phyloP scores from a whole-genome alignment of 192 early-diverging fungal species.

The Backusella liffmaniae region DNA sequence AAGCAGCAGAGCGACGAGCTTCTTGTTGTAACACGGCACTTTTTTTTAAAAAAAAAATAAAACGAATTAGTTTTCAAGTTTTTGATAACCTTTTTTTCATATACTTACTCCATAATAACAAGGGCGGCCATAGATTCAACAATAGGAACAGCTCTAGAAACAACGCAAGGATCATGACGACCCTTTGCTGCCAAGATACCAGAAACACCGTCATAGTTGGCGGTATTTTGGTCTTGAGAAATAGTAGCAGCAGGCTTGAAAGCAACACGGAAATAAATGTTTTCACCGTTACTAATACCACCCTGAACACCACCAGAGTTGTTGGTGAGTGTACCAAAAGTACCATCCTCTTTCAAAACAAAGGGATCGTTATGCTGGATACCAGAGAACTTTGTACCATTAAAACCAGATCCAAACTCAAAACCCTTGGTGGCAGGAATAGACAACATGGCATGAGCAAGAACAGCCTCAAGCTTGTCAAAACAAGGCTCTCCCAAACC shows the following conservation, averaged over 20 bases:
- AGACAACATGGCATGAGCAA: conserved; percentile 98
- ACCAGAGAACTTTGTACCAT: conserved; percentile 84
- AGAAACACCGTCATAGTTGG: conserved; percentile 77
- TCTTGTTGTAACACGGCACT: conserved; percentile 64
- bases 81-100: neutral
- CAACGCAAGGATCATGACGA: conserved; percentile 96
- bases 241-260: conserved; percentile 99
- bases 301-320: conserved; percentile 97
- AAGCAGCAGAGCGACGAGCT: conserved; percentile 51
- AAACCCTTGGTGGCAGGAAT: conserved; percentile 99
- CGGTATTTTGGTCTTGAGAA: conserved; percentile 84
- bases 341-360: conserved; percentile 55
- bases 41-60: conserved; percentile 19
- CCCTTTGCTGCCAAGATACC: conserved; percentile 90
- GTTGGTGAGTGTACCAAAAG: conserved; percentile 87
- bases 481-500: conserved; percentile 98
- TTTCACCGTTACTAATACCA: conserved; percentile 95
- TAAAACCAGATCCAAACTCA: conserved; percentile 93
- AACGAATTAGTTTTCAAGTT: neutral
- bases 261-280: conserved; percentile 95
- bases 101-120: conserved; percentile 84
- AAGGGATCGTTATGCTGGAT: conserved; percentile 95
- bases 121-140: conserved; percentile 96
- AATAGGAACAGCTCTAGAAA: conserved; percentile 95
- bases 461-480: conserved; percentile 93